Base-by-base conservation (phyloP, 768 basidiomycete genomes). In the Amanita inopinata region DNA sequence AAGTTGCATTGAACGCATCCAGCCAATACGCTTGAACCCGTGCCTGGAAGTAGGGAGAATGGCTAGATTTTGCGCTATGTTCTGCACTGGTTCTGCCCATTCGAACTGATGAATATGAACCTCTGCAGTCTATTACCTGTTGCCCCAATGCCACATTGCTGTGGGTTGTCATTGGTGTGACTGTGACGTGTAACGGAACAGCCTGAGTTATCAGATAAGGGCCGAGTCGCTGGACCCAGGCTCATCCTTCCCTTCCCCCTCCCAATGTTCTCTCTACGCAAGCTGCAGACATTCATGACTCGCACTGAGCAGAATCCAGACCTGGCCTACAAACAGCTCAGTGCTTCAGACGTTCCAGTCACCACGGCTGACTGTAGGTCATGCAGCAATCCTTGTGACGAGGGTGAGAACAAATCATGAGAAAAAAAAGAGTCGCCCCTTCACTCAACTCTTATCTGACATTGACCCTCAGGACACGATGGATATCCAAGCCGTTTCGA, bases 321-420 rank as follows among this genome's bases (percentile, higher is more conserved):
- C 45, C 55, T 61, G 25, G 61, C 76, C 12, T 64, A 66, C 24
- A 60, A 67, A 5, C 65, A 74, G 35, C 72, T 93, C 40, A 64
- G 69, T 40, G 68, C 69, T 5, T 73, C 69, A 2, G 59, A 66
- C 24, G 70, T 91, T 20, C 87, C 89, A 5, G 68, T 86, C 24
- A 72, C 80, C 3, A 60, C 66, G 7, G 78, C 71, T 0, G 76
- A 78, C 54, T 92, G 89, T 63, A 71, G 78, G 42, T 70, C 69
- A 19, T 93, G 90, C 56, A 69, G 78, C 12, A 73, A 84, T 55
- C 84, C 84, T 32, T 90, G 87, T 53, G 80, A 85, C 55, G 69
- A 78, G 55, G 83, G 83, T 73, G 31, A 43, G 48, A 53, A 41
- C 8, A 27, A 36, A 28, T 33, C 24, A 41, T n/a, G n/a, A n/a